A percentile compares a stretch with the other conserved stretches of the same genome.
Evolutionary conservation across 2,329 filamentous ascomycete genomes (phyloP).

Genomic region (Huntiella omanensis): DNA sequence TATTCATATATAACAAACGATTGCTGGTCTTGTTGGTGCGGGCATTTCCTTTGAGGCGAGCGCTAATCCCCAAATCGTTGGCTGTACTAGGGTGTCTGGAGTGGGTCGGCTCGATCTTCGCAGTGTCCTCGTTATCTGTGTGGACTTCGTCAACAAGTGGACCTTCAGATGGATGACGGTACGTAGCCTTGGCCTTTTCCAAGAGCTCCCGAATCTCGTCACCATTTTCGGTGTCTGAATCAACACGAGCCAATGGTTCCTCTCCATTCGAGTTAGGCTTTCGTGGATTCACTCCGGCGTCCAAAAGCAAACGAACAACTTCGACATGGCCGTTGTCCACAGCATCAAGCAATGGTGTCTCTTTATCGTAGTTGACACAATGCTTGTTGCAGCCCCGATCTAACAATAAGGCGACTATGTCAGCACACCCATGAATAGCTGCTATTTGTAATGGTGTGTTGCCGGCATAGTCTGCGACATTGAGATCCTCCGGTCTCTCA

Average conservation of each 20-base stretch:
- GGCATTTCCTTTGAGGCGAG: conserved; percentile 34
- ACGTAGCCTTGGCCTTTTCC: conserved; percentile 9
- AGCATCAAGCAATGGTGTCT: conserved; percentile 87
- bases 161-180: conserved; percentile 8
- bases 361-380: conserved; percentile 60
- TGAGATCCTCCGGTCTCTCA: conserved; percentile 71
- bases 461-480: conserved; percentile 83
- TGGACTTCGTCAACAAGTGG: conserved; percentile 7
- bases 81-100: conserved; percentile 26
- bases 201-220: conserved; percentile 51
- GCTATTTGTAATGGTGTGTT: conserved; percentile 93
- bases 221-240: conserved; percentile 56
- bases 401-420: conserved; percentile 76
- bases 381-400: conserved; percentile 71
- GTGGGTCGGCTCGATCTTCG: conserved; percentile 12
- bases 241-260: conserved; percentile 72
- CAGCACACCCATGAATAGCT: conserved; percentile 64
- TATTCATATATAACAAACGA: conserved; percentile 41
- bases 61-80: conserved; percentile 14
- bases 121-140: conserved; percentile 32
- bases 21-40: conserved; percentile 47
- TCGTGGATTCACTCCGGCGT: conserved; percentile 77
- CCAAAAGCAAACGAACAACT: conserved; percentile 67
- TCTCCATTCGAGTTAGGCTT: conserved; percentile 84
- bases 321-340: conserved; percentile 87